Conservation (phyloP, 257 asterid species). For the Solanum appendiculatum region DNA sequence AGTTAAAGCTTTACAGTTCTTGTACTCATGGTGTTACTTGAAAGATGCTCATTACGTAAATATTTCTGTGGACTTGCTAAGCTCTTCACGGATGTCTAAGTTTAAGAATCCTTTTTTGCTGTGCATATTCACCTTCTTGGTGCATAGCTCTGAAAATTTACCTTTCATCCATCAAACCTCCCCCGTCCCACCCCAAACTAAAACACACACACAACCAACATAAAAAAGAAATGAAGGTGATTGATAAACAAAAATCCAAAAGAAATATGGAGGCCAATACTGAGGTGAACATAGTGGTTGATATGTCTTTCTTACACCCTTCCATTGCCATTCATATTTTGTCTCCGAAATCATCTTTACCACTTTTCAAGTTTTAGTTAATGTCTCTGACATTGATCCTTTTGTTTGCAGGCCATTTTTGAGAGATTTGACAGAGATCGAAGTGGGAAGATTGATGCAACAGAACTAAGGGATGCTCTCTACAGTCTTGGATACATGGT, state of each 20-base stretch:
- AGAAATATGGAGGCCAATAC: not conserved
- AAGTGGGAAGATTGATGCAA: constrained; percentile 70
- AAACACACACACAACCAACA: not conserved
- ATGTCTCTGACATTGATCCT: not conserved
- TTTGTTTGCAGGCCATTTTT: constrained; percentile 42
- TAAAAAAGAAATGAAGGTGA: not conserved
- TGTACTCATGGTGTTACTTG: not conserved
- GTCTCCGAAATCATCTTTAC: not conserved
- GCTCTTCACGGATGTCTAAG: not conserved
- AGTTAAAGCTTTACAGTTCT: not conserved
- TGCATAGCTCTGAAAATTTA: not conserved
- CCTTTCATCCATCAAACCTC: not conserved
- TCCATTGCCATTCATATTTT: not conserved
- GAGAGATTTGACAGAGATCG: constrained; percentile 75
- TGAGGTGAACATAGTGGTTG: not conserved
- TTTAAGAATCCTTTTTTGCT: not conserved
- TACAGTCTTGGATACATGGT: constrained; percentile 67
- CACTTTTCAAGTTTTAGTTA: not conserved
- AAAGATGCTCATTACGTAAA: not conserved
- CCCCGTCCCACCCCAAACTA: too few species aligned
- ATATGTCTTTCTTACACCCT: not conserved
- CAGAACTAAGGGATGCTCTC: constrained; percentile 71
- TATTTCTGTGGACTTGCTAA: not conserved
- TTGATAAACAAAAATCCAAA: too few species aligned
- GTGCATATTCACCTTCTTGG: not conserved